Evolutionary conservation across 176 grass and related monocot genomes (phyloP).

Genomic region (Ensete glaucum): DNA sequence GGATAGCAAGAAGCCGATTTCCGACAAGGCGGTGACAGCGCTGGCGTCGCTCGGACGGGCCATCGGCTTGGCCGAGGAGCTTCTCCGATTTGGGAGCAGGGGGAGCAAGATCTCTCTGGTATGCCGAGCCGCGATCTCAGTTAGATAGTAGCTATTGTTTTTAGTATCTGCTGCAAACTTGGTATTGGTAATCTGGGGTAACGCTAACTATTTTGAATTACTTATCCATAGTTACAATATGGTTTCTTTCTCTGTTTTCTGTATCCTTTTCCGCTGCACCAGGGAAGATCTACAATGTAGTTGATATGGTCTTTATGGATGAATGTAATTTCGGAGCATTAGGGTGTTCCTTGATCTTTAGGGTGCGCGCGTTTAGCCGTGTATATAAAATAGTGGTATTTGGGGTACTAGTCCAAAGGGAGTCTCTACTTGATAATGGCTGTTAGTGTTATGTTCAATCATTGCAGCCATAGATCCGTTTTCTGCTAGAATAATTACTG

Average conservation of each 20-base stretch:
- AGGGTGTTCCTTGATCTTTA: too few species aligned
- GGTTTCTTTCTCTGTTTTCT: neutral
- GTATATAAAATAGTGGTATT: too few species aligned
- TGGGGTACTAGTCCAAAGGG: too few species aligned
- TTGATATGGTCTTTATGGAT: too few species aligned
- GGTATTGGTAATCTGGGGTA: neutral
- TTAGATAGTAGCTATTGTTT: neutral
- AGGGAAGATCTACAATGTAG: too few species aligned
- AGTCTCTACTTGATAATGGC: too few species aligned
- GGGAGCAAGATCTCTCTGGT: conserved; percentile 85
- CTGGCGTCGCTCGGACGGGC: conserved; percentile 43
- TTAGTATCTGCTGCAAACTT: neutral
- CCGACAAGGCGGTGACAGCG: neutral
- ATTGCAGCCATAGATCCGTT: neutral
- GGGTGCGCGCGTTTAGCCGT: too few species aligned
- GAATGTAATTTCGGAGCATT: too few species aligned
- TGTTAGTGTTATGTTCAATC: too few species aligned
- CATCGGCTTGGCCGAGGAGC: conserved; percentile 36
- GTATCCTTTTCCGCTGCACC: neutral
- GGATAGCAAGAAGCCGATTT: conserved; percentile 22
- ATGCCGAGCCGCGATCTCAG: neutral
- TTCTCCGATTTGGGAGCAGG: conserved; percentile 47
- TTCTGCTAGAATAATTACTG: neutral
- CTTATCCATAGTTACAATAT: neutral
- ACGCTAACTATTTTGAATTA: neutral